Evolutionary conservation across 257 asterid species (phyloP), one percentile per base, ranked within the genome.

Genomic region (Mitragyna speciosa): DNA sequence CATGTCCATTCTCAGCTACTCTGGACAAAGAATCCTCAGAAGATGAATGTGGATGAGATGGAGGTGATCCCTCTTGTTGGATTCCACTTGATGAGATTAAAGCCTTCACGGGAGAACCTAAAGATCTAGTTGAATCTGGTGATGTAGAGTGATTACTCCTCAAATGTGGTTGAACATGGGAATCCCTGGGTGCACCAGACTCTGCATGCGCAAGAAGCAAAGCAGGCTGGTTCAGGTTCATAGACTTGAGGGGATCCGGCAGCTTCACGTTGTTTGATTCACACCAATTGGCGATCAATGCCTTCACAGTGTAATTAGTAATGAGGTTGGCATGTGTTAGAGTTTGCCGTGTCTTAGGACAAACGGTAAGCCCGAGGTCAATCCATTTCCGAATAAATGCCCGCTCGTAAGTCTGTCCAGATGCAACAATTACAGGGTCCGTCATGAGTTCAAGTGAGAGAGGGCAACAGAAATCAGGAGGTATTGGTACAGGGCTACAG

Each of bases 371-470:
- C 52, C 87, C 89, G 43, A 85, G 86, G 33, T 85, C 87, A 83
- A 85, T 80, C 89, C 89, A 83, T 26, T 80, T 75, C 78, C 76
- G 73, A 26, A 83, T 83, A 76, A 56, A 86, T 11, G 75, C 87
- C 61, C 87, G 87, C 39, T 86, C 87, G 75, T 80, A 86, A 22
- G 89, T 86, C 78, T 86, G 87, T 78, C 89, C 89, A 47, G 89
- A 77, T 76, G 87, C 71, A 72, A 86, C 87, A 74, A 83, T 86
- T 41, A 83, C 87, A 7, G 89, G 86, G 77, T 86, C 89, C 11
- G 83, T 83, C 89, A 86, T 83, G 81, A 86, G 86, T 74, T 83
- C 89, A 64, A 86, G 85, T 26, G 89, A 86, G 72, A 83, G 79
- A 54, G 89, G 87, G 65, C 89, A 86, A 28, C 88, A 85, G 58